Evolutionary conservation across 2,329 filamentous ascomycete species (phyloP).

Genomic region (Diplodia scrobiculata): DNA sequence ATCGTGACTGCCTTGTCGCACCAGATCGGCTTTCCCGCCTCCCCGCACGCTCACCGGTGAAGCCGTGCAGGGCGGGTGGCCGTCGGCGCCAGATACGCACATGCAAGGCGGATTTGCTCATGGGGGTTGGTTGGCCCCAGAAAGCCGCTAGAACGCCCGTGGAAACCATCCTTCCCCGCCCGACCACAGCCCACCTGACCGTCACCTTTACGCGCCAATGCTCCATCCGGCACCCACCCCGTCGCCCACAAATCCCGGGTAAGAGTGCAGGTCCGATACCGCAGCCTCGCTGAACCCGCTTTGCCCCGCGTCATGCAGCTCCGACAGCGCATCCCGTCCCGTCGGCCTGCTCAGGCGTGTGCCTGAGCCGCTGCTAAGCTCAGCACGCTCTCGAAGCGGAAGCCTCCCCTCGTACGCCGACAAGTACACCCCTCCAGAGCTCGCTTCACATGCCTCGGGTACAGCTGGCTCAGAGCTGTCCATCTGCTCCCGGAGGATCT

Average conservation of each 20-base stretch:
- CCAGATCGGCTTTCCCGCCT: constrained; percentile 17
- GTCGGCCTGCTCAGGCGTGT: neutral
- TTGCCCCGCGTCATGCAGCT: constrained; percentile 4
- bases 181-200: constrained; percentile 21
- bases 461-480: constrained; percentile 33
- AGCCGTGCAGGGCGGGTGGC: constrained; percentile 14
- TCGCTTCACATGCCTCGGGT: constrained; percentile 20
- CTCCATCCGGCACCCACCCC: neutral
- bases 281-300: constrained; percentile 1
- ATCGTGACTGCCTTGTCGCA: constrained; percentile 3
- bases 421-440: neutral
- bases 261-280: constrained; percentile 12
- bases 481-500: constrained; percentile 63
- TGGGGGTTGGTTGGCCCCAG: neutral
- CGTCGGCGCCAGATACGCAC: neutral
- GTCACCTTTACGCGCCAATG: neutral
- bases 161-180: constrained; percentile 9
- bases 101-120: neutral
- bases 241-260: constrained; percentile 3
- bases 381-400: constrained; percentile 34
- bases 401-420: constrained; percentile 34
- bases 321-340: constrained; percentile 17
- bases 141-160: constrained; percentile 13
- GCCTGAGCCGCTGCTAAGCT: constrained; percentile 32
- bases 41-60: constrained; percentile 22